phyloP scores from a whole-genome alignment of 768 basidiomycete species.

The Tricholomella constricta region DNA sequence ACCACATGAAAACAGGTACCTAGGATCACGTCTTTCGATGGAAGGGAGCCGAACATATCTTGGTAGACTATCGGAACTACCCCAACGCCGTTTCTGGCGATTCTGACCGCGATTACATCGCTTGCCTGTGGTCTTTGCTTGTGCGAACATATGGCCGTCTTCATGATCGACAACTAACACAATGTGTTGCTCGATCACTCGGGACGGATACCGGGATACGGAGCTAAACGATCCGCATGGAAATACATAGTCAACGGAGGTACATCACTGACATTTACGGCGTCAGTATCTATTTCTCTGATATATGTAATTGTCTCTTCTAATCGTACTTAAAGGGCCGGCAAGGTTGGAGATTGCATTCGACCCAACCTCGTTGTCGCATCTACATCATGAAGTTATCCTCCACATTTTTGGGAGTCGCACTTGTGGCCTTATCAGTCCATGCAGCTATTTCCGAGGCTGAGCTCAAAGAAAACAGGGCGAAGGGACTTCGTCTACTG shows the following conservation, averaged over 20 bases:
- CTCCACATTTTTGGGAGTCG: conserved; percentile 2
- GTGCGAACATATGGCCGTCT: neutral
- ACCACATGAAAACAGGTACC: neutral
- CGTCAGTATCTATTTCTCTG: neutral
- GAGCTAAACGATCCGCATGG: neutral
- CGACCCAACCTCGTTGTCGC: neutral
- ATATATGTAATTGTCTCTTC: neutral
- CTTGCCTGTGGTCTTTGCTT: neutral
- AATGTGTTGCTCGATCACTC: neutral
- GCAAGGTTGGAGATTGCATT: neutral
- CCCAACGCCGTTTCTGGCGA: neutral
- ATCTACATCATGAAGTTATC: conserved; percentile 6
- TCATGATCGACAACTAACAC: neutral
- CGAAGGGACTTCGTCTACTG: conserved; percentile 32
- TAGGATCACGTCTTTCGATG: neutral
- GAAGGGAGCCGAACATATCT: neutral
- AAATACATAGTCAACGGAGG: neutral
- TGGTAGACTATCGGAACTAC: neutral
- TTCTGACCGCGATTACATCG: neutral
- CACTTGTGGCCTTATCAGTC: conserved; percentile 1
- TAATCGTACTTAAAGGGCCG: neutral
- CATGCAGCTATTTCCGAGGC: conserved; percentile 18
- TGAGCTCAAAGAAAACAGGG: conserved; percentile 29
- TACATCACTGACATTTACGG: neutral
- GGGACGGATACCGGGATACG: neutral